Conservation (phyloP, 192 early-diverging fungal genomes). For the Geranomyces michiganensis region DNA sequence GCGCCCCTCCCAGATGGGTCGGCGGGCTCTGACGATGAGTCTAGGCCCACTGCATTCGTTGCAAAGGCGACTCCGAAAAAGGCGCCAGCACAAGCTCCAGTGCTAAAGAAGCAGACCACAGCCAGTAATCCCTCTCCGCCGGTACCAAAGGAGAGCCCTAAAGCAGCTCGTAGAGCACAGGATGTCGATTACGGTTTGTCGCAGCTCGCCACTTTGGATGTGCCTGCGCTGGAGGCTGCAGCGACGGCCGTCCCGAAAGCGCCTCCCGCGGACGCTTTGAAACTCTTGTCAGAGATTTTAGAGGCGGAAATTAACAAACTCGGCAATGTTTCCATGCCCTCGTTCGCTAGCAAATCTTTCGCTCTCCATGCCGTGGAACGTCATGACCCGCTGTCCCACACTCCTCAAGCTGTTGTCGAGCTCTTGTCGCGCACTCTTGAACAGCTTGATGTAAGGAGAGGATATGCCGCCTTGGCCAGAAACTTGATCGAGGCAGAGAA, state of each 20-base stretch:
- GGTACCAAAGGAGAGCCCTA: background rate
- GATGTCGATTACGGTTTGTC: background rate
- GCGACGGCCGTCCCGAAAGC: background rate
- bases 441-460: background rate
- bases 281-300: background rate
- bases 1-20: background rate
- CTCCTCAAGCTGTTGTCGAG: background rate
- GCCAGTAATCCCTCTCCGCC: background rate
- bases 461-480: slow-evolving; percentile 9
- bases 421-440: slow-evolving; percentile 45
- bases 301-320: background rate
- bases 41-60: background rate
- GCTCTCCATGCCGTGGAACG: background rate
- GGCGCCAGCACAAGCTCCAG: background rate
- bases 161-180: background rate
- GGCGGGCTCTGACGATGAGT: background rate
- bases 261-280: background rate
- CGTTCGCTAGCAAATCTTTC: background rate
- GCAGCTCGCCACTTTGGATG: background rate
- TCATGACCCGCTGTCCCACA: background rate
- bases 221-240: background rate
- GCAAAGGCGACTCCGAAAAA: background rate
- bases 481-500: slow-evolving; percentile 20
- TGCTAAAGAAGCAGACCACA: background rate
- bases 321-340: slow-evolving; percentile 5